Conservation (phyloP, 2,329 filamentous ascomycete genomes). For the Xylaria sp. region DNA sequence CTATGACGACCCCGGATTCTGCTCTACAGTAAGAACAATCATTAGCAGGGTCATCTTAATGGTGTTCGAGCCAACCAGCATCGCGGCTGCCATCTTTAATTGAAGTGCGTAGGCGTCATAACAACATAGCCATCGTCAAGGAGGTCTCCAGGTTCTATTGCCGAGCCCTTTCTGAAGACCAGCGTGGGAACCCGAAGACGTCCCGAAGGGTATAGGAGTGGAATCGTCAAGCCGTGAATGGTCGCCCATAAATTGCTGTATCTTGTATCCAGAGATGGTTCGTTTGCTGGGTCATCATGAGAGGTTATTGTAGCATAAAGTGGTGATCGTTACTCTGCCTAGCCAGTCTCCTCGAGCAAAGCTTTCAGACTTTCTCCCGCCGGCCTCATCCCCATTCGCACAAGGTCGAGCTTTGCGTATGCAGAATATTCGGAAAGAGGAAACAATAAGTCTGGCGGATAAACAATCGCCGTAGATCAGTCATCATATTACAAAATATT, state of each 20-base stretch:
- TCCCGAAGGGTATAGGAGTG: constrained; percentile 50
- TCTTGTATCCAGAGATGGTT: constrained; percentile 50
- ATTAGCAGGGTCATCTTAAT: constrained; percentile 44
- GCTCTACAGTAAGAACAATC: constrained; percentile 37
- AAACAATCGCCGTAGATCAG: constrained; percentile 42
- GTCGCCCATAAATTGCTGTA: constrained; percentile 52
- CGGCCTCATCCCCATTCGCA: constrained; percentile 23
- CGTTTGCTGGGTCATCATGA: constrained; percentile 47
- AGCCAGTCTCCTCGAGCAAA: constrained; percentile 20
- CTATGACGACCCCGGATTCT: constrained; percentile 40
- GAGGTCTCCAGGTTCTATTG: constrained; percentile 40
- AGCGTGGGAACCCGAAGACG: constrained; percentile 40
- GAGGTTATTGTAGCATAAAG: constrained; percentile 47
- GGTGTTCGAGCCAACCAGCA: constrained; percentile 37
- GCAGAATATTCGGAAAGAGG: constrained; percentile 20
- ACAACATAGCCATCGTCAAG: constrained; percentile 52
- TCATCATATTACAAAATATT: constrained; percentile 50
- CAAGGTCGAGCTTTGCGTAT: constrained; percentile 12
- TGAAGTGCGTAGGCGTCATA: constrained; percentile 52
- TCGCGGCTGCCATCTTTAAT: constrained; percentile 48
- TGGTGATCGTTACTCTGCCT: constrained; percentile 40
- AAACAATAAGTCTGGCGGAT: constrained; percentile 31
- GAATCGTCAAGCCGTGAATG: constrained; percentile 52
- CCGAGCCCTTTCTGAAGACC: constrained; percentile 36
- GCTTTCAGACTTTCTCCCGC: constrained; percentile 12